Evolutionary conservation across 2,329 filamentous ascomycete species (phyloP), one percentile per base, ranked within the genome.

Genomic region (Fusarium protoensiforme): DNA sequence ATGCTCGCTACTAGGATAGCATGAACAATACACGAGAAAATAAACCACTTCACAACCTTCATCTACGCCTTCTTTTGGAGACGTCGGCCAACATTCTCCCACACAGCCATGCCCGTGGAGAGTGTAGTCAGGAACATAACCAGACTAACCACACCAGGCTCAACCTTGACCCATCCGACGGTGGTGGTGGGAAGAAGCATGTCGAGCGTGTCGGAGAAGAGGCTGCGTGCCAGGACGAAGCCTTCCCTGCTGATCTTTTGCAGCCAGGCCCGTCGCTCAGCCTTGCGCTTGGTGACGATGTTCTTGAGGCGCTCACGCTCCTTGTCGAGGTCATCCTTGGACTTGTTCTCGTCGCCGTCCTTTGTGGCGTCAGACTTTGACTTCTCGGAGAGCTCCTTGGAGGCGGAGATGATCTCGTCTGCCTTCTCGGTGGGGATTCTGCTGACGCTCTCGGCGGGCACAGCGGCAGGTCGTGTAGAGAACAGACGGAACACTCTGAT

Each of bases 61-160:
- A 65, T 74, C 41, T 73, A 61, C 31, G 68, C 60, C 58, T 65
- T 71, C 11, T 63, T 70, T 35, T 72, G 71, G 24, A 82, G 70
- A n/a, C 78, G 69, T 24, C 65, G 61, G 3, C 77, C 79, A 54
- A 85, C 87, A 63, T 84, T 83, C 66, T 88, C 85, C 92, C 92
- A 94, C 3, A 91, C 87, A 72, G 90, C 89, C 71, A 83, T 79
- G 2, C 87, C 87, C 11, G 91, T 90, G 53, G 94, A 78, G 5
- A 92, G 53, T 1, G 92, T 92, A 59, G 91, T 91, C 24, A 88
- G 76, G 22, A 92, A 81, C 87, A 91, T 92, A 10, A 87, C 86
- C 14, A 87, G 64, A 1, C 89, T 91, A 1, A 93, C 87, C 2
- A 85, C 82, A 4, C 88, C 85, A 0, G 85, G 81, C 11, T 86